Conservation (phyloP, 1,284 basidiomycete species). For the Leccinum insigne region DNA sequence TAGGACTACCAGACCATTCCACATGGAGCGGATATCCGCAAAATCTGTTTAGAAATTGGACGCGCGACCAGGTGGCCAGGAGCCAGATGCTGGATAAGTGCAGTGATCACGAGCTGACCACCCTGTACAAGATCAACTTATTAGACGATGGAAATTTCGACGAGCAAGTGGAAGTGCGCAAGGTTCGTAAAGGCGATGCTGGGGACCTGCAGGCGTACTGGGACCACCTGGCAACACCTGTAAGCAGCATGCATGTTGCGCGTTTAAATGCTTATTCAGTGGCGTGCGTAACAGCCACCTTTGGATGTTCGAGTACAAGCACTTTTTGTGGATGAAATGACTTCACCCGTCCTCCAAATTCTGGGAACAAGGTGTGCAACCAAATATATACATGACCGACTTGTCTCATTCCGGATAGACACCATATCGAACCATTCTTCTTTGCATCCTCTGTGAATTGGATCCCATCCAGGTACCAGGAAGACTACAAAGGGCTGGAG, state of each 20-base stretch:
- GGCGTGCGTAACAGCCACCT: constrained; percentile 29
- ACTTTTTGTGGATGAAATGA: constrained; percentile 50
- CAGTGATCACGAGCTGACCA: constrained; percentile 29
- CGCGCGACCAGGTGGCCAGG: constrained; percentile 38
- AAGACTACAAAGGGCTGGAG: constrained; percentile 35
- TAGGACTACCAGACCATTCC: background rate
- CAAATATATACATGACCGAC: background rate
- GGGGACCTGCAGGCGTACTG: constrained; percentile 17
- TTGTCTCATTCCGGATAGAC: constrained; percentile 18
- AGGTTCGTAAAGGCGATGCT: constrained; percentile 8
- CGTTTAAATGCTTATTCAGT: constrained; percentile 3
- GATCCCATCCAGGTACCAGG: constrained; percentile 55
- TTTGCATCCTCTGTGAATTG: constrained; percentile 55
- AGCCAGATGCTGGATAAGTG: constrained; percentile 38
- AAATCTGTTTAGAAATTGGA: constrained; percentile 52
- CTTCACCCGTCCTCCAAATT: constrained; percentile 49
- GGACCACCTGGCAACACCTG: constrained; percentile 15
- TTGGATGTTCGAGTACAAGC: constrained; percentile 40
- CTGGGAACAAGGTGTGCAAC: constrained; percentile 45
- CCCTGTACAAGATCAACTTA: constrained; percentile 43
- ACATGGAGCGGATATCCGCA: constrained; percentile 43
- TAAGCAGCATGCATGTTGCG: constrained; percentile 15
- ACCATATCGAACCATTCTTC: constrained; percentile 53
- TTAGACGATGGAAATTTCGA: constrained; percentile 34
- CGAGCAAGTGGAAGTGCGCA: constrained; percentile 6